phyloP scores from a whole-genome alignment of 257 asterid genomes.

The Agastache rugosa region DNA sequence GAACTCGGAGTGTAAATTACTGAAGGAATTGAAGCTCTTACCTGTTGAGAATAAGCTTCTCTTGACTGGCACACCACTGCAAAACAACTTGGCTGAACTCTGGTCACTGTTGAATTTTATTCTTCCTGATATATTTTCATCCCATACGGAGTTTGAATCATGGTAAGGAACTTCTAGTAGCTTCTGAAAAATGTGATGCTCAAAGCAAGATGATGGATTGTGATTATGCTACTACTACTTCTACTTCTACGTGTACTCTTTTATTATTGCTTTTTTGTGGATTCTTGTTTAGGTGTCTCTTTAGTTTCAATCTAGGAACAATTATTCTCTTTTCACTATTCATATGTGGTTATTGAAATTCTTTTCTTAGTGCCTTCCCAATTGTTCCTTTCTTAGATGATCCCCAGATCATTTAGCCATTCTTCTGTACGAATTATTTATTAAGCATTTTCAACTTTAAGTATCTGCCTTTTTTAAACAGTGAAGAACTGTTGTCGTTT shows the following conservation, averaged over 20 bases:
- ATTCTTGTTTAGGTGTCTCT: too few species aligned
- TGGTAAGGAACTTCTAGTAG: constrained; percentile 57
- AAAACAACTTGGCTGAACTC: constrained; percentile 95
- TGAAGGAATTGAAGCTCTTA: constrained; percentile 68
- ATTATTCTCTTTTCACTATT: neutral
- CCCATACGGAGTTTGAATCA: constrained; percentile 93
- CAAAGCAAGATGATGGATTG: neutral
- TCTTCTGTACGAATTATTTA: neutral
- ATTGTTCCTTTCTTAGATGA: neutral
- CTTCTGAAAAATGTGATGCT: neutral
- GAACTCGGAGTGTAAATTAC: constrained; percentile 83
- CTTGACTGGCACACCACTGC: constrained; percentile 98
- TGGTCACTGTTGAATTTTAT: constrained; percentile 97
- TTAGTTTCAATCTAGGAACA: too few species aligned
- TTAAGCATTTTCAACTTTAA: neutral
- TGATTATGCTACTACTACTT: neutral
- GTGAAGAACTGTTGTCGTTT: constrained; percentile 3
- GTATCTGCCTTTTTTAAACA: neutral
- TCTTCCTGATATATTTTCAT: constrained; percentile 97
- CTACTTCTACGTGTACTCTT: neutral
- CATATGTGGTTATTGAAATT: neutral
- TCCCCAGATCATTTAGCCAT: neutral
- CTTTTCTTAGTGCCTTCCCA: neutral
- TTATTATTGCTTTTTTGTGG: neutral
- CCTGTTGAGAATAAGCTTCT: constrained; percentile 88